Base-by-base conservation (phyloP, 371 early-diverging fungal species). In the Mortierella sp. region DNA sequence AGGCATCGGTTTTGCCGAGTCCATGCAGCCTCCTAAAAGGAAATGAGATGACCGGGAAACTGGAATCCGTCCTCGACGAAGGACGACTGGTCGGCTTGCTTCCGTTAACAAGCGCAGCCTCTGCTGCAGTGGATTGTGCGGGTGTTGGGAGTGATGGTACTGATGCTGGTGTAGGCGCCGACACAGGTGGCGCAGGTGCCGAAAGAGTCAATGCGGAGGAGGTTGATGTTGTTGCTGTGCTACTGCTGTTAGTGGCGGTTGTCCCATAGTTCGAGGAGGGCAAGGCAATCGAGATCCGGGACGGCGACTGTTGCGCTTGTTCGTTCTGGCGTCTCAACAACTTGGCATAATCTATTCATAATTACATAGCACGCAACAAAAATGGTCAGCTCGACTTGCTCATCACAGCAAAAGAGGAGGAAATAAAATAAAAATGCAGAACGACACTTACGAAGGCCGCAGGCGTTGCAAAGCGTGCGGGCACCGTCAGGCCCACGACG, bases 381-480 rank as follows among this genome's bases (percentile, higher is more conserved):
- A 61, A 43, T 5, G 19, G 37, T 67, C 26, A 75, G 51, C 14
- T 13, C 3, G 6, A n/a, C 26, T 11, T 21, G n/a, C 57, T 55
- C 1, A 40, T 4, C 43, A 24, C 69, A 44, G 6, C 3, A 54
- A 57, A 57, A 75, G 53, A 24, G 16, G 21, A 4, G 44, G 9
- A 4, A 21, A 55, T 16, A 10, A 2, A 43, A 44, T 46, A 57
- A 19, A 4, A 3, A 31, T 19, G 16, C 54, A 24, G 11, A 28
- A 78, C 48, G 26, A 54, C 79, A 89, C 88, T 91, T 92, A 88
- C 88, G 89, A 46, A 94, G 88, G 61, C 94, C 94, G 82, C 94
- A 94, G 13, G 93, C 93, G 86, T 94, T 94, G 84, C 94, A 94
- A 31, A 94, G 88, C 11, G 93, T 89, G 69, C 90, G 88, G 40